Base-by-base conservation (phyloP, 116 monocot species). In the Trichopus zeylanicus region DNA sequence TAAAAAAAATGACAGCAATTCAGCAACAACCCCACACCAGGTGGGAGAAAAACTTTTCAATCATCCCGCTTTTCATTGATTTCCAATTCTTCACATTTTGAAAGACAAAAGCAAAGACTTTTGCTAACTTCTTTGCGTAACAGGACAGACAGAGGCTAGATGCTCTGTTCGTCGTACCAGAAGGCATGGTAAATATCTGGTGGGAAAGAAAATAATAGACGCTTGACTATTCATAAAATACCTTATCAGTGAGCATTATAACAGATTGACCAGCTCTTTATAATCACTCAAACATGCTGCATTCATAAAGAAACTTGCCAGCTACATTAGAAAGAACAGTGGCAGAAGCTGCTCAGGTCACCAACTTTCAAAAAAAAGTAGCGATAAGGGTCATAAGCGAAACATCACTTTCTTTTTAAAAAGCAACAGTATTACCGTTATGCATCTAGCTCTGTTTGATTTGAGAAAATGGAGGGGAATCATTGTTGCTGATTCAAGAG, bases 211-310 rank as follows among this genome's bases (percentile, higher is more conserved):
- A 19, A 21, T 12, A 18, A 33, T 33, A 57, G 7, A 32, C 8
- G 32, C 4, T 57, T 57, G 57, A 13, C 3, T 11, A 18, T 26
- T 8, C 12, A 19, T 29, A 29, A 26, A 52, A 34, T 70, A 95
- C 95, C 95, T 95, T 91, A 71, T 97, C 78, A 25, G 74, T 87
- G 26, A 97, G 84, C 91, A 97, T 84, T 57, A 79, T 63, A 5
- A 97, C 82, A 15, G 87, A 84, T 38, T 97, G 67, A 29, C 97
- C 97, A 46, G 97, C 97, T 77, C 68, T 75, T 77, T 97, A 91
- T 55, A 97, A 62, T 28, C 97, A 68, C 67, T 97, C 97, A 84
- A 97, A 97, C 97, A 97, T 97, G 70, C 97, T 97, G 62, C 97
- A 97, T 55, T 90, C 82, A 63, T 80, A 97, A 12, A 87, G 77